Base-by-base conservation (phyloP, 805 yeast species). In the Saccharomyces jurei region DNA sequence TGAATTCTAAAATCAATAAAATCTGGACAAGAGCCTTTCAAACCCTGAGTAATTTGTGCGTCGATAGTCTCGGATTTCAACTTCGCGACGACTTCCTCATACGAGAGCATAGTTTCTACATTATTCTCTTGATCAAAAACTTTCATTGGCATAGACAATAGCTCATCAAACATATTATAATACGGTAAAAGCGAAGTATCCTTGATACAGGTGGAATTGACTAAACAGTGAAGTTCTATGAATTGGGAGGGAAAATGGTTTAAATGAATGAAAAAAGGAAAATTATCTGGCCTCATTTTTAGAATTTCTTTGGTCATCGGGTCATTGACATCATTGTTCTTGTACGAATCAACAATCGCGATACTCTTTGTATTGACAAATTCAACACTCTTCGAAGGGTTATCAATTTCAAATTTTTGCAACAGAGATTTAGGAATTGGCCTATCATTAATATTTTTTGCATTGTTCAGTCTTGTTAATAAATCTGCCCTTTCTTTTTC, bases 171-270 rank as follows among this genome's bases (percentile, higher is more conserved):
- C 9, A 91, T 66, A 22, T 83, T 82, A 58, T 88, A 74, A 55
- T 86, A 84, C 2, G 87, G 86, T 52, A 90, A 72, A 14, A 84
- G 71, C 1, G 71, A 64, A 27, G 77, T 72, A 51, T 71, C 73
- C 32, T 68, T 51, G 79, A 84, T 25, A 82, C 74, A 49, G 63
- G 75, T 48, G 72, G 77, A 1, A 88, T 80, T 9, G 84, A 87
- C 67, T 41, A 84, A 68, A 41, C 89, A 66, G 55, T 83, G 81
- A 22, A 90, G 75, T 13, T 86, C 81, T 36, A 88, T 81, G 66
- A 92, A 94, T 63, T 87, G 84, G 1, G 97, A 87, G 53, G 83
- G 79, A 64, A 81, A 85, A 58, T 85, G 81, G 69, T 94, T 97
- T 61, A 87, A 78, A 65, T 89, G 94, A 51, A 91, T 66, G 57